A percentile compares a stretch with the other conserved stretches of the same genome.
Evolutionary conservation across 805 yeast species (phyloP).

Genomic region (Clavispora fructus): DNA sequence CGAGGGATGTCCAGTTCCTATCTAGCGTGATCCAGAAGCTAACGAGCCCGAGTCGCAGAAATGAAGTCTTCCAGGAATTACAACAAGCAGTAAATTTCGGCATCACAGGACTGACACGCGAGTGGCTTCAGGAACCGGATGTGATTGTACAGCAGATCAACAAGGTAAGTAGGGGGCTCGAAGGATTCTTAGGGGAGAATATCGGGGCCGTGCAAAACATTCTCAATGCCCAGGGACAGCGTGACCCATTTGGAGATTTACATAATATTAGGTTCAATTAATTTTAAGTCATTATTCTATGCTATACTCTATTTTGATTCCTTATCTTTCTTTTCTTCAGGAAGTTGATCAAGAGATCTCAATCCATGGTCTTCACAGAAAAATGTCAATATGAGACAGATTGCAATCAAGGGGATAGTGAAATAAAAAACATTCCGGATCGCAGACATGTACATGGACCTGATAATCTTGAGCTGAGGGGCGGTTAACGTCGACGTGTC

Average conservation of each 20-base stretch:
- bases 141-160: not conserved
- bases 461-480: conserved; percentile 16
- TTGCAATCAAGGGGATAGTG: conserved; percentile 29
- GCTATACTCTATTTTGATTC: not conserved
- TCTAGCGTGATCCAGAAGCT: not conserved
- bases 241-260: not conserved
- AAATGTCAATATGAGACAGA: conserved; percentile 28
- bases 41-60: not conserved
- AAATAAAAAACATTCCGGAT: conserved; percentile 28
- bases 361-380: conserved; percentile 38
- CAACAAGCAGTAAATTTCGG: not conserved
- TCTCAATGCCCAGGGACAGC: not conserved
- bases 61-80: not conserved
- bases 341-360: conserved; percentile 26
- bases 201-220: conserved; percentile 1
- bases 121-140: not conserved
- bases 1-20: conserved; percentile 1
- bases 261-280: not conserved
- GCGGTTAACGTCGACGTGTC: conserved; percentile 17
- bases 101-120: not conserved
- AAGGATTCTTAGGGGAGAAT: not conserved
- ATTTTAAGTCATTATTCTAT: not conserved
- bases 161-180: not conserved
- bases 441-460: conserved; percentile 23
- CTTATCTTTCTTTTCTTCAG: not conserved